phyloP scores from a whole-genome alignment of 2,329 filamentous ascomycete species.

The Xylariaceae sp. region DNA sequence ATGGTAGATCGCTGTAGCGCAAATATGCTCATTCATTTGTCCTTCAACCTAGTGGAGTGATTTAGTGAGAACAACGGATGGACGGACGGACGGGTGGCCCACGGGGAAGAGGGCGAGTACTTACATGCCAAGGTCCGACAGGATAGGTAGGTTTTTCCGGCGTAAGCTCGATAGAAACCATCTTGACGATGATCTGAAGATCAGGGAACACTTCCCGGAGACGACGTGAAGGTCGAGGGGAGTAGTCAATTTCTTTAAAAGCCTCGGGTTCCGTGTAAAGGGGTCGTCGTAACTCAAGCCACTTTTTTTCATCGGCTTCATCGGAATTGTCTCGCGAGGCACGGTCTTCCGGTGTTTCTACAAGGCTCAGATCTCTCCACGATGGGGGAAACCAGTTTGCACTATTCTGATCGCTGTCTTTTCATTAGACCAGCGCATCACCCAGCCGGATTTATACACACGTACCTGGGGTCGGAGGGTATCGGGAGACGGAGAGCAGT shows the following conservation, averaged over 20 bases:
- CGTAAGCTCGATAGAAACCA: conserved; percentile 54
- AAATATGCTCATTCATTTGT: conserved; percentile 22
- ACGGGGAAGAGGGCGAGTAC: conserved; percentile 2
- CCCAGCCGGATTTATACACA: neutral
- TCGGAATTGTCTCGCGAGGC: neutral
- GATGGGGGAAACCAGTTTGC: conserved; percentile 18
- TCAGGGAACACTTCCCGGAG: conserved; percentile 33
- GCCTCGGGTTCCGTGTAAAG: conserved; percentile 19
- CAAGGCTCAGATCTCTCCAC: neutral
- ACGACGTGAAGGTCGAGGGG: conserved; percentile 12
- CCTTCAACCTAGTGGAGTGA: conserved; percentile 14
- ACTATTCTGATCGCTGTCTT: conserved; percentile 11
- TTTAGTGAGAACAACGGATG: neutral
- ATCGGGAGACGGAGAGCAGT: neutral
- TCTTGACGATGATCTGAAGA: conserved; percentile 59
- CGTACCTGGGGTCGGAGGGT: neutral
- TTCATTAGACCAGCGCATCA: neutral
- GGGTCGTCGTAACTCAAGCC: conserved; percentile 17
- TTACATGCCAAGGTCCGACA: conserved; percentile 42
- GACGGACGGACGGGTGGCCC: neutral
- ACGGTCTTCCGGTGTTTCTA: neutral
- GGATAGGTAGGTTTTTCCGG: conserved; percentile 49
- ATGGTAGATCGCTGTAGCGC: conserved; percentile 22
- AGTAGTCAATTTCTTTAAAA: conserved; percentile 20
- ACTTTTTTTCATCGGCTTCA: conserved; percentile 14